phyloP scores from a whole-genome alignment of 805 yeast genomes.

The Lipomyces japonicus region DNA sequence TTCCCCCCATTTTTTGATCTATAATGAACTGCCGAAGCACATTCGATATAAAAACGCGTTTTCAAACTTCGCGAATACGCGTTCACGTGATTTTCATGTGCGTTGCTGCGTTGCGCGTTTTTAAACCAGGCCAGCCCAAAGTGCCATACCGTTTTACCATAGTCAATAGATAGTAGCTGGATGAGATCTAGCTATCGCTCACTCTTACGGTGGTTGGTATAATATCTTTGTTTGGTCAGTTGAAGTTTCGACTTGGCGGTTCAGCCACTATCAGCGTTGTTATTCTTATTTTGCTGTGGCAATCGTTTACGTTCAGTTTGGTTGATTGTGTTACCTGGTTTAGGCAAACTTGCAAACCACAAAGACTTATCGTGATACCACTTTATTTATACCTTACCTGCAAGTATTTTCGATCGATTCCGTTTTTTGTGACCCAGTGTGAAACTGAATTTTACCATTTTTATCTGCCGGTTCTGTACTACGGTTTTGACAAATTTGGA shows the following conservation, averaged over 20 bases:
- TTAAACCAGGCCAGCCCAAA: too few relatives aligned
- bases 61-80: too few relatives aligned
- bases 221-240: background rate
- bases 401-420: background rate
- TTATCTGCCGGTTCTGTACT: background rate
- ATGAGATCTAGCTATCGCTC: background rate
- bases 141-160: too few relatives aligned
- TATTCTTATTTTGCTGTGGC: background rate
- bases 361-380: background rate
- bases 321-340: background rate
- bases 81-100: too few relatives aligned
- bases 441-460: conserved; percentile 1
- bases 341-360: background rate
- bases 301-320: background rate
- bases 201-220: background rate
- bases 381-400: background rate
- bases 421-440: background rate
- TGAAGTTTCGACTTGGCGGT: background rate
- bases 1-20: too few relatives aligned
- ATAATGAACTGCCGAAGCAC: too few relatives aligned
- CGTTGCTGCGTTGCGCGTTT: too few relatives aligned
- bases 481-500: background rate
- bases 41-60: too few relatives aligned
- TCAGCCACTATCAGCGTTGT: background rate
- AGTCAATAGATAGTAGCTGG: too few relatives aligned